Percentiles rank a stretch among this genome's conserved stretches.
Evolutionary conservation across 2,329 filamentous ascomycete species (phyloP).

Genomic region (Stemphylium beticola): DNA sequence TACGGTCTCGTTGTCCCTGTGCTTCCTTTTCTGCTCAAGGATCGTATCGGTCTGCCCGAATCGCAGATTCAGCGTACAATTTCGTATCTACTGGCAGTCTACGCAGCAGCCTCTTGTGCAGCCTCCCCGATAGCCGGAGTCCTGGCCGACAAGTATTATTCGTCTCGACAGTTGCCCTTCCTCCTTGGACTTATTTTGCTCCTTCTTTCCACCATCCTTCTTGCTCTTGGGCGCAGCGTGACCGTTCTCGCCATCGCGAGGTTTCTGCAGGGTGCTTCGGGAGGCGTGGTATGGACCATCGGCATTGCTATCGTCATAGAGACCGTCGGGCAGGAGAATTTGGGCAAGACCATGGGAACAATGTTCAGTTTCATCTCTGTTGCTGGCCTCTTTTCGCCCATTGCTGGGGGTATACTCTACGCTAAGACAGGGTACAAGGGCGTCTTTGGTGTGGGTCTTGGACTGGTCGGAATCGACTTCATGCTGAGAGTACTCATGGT

Average conservation of each 20-base stretch:
- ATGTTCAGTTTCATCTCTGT: conserved; percentile 66
- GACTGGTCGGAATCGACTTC: conserved; percentile 64
- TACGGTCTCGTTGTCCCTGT: conserved; percentile 66
- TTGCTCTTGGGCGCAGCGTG: conserved; percentile 59
- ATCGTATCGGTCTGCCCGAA: conserved; percentile 57
- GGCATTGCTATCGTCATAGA: conserved; percentile 65
- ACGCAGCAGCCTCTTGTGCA: conserved; percentile 60
- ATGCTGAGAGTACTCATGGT: conserved; percentile 65
- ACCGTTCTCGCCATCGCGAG: conserved; percentile 59
- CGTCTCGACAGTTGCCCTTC: conserved; percentile 64
- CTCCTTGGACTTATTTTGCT: conserved; percentile 61
- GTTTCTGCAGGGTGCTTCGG: conserved; percentile 63
- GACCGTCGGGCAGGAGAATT: conserved; percentile 61
- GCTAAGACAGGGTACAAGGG: conserved; percentile 63
- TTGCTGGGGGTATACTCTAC: conserved; percentile 67
- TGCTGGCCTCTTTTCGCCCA: conserved; percentile 63
- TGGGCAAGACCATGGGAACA: conserved; percentile 67
- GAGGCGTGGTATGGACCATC: conserved; percentile 65
- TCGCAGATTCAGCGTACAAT: conserved; percentile 59
- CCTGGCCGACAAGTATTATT: conserved; percentile 59
- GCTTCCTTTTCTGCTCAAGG: conserved; percentile 62
- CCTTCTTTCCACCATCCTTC: conserved; percentile 60
- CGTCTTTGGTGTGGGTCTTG: conserved; percentile 64
- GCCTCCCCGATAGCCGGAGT: conserved; percentile 61
- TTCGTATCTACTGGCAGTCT: conserved; percentile 61